Base-by-base conservation (phyloP, 192 early-diverging fungal species). In the Coemansia interrupta region DNA sequence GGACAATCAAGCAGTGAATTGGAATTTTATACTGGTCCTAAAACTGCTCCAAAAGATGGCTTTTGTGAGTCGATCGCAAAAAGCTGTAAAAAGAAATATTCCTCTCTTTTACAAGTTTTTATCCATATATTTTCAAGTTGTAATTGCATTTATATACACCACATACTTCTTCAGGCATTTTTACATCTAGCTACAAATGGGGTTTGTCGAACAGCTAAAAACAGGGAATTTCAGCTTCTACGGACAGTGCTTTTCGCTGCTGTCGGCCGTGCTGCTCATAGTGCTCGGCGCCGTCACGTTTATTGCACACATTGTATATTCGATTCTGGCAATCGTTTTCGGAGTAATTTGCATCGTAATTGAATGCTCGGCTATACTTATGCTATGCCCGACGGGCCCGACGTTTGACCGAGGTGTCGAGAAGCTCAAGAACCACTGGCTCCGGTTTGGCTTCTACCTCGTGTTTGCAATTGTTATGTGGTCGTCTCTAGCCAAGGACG, bases 401-500 rank as follows among this genome's bases (percentile, higher is more conserved):
- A 29, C 51, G 32, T 71, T 78, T 19, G 62, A 78, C 56, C 58
- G 59, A 23, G 58, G 39, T 19, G 66, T 78, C 26, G 61, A 58
- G 23, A 68, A 61, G 10, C 53, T 78, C 47, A 71, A 72, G 58
- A 78, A 72, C 61, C 75, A 78, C 56, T 78, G 75, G 75, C 61
- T 66, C 54, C 64, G 75, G 58, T 72, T 72, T 60, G 24, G 63
- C n/a, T 61, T 64, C 4, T 78, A 78, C 22, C 51, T 78, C 29
- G 59, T 68, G n/a, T 81, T 81, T 70, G 68, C 79, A 1, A 56
- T 63, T 11, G 63, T 81, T 26, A 81, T 76, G 72, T 81, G 79
- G 79, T 64, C 79, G 39, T 81, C 79, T 52, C 52, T 81, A 54
- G 64, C 79, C 6, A 64, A 72, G 48, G 58, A 64, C 60, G 67